phyloP scores from a whole-genome alignment of 2,329 filamentous ascomycete species.

The Setomelanomma holmii region DNA sequence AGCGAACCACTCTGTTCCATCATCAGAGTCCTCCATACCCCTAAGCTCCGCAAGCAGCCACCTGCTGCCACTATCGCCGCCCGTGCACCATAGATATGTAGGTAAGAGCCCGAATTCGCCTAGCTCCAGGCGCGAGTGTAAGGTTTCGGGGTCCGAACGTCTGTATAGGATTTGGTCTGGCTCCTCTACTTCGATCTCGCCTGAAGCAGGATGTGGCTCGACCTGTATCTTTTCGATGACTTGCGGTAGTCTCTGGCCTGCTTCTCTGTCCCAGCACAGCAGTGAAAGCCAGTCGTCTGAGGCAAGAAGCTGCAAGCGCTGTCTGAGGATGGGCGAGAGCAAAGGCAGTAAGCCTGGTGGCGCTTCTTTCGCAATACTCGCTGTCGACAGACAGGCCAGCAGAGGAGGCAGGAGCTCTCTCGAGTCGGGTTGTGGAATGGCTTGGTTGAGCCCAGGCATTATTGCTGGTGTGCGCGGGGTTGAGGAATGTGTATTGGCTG shows the following conservation, averaged over 20 bases:
- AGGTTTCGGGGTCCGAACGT: slow-evolving; percentile 76
- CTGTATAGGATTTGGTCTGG: slow-evolving; percentile 68
- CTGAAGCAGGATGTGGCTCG: slow-evolving; percentile 81
- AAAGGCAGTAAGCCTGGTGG: slow-evolving; percentile 67
- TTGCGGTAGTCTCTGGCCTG: slow-evolving; percentile 65
- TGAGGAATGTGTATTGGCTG: neutral
- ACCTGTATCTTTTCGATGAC: slow-evolving; percentile 68
- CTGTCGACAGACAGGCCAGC: slow-evolving; percentile 68
- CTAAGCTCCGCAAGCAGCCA: slow-evolving; percentile 78
- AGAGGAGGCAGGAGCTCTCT: slow-evolving; percentile 66
- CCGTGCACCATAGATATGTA: slow-evolving; percentile 72
- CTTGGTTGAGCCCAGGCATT: slow-evolving; percentile 57
- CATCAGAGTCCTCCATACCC: slow-evolving; percentile 61
- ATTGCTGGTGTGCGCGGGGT: slow-evolving; percentile 7
- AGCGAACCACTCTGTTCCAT: slow-evolving; percentile 64
- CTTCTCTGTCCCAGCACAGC: slow-evolving; percentile 70
- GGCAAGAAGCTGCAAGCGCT: slow-evolving; percentile 69
- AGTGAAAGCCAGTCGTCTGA: slow-evolving; percentile 74
- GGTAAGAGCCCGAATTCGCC: slow-evolving; percentile 68
- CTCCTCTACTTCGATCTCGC: slow-evolving; percentile 79
- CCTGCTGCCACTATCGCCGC: slow-evolving; percentile 68
- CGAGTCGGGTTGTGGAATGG: slow-evolving; percentile 62
- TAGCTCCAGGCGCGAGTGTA: slow-evolving; percentile 71
- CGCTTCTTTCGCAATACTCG: slow-evolving; percentile 65
- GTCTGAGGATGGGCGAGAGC: slow-evolving; percentile 68